These are phyloP conservation scores for Cryptomeria japonica DNA, from an alignment of 75 land plant genomes.

Conservation along the genomic window DNA sequence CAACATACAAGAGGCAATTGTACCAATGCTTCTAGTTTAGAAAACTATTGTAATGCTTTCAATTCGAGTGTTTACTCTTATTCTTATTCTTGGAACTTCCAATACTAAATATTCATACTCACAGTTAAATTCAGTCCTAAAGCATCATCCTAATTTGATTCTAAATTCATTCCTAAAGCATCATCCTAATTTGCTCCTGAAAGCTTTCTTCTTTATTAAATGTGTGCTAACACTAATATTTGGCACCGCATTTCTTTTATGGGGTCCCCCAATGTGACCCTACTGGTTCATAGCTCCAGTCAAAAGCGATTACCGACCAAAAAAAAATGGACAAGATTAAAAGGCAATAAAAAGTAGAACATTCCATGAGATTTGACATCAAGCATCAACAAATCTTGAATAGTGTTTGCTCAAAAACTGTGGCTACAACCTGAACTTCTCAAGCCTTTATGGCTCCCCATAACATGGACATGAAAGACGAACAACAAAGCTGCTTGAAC, in stretches of 20 bases:
- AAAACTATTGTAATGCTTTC: neutral
- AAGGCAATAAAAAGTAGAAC: too few species aligned
- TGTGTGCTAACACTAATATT: neutral
- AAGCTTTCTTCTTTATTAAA: too few species aligned
- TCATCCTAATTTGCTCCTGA: too few species aligned
- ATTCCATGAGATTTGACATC: too few species aligned
- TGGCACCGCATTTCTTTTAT: neutral
- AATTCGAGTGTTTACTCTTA: too few species aligned
- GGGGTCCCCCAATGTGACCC: too few species aligned
- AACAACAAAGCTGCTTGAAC: neutral
- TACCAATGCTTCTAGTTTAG: neutral
- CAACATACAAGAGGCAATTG: neutral
- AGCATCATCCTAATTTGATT: neutral
- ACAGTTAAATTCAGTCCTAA: neutral
- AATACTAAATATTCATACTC: neutral
- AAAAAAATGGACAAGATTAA: too few species aligned
- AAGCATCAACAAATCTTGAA: too few species aligned
- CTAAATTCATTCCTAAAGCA: too few species aligned
- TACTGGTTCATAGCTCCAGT: too few species aligned
- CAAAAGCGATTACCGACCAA: too few species aligned
- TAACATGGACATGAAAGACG: neutral
- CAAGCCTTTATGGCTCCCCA: neutral
- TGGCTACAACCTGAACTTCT: neutral
- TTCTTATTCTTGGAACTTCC: neutral
- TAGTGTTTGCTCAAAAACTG: too few species aligned